A percentile compares a stretch with the other conserved stretches of the same genome.
Conservation (phyloP, 176 grass and related monocot species). For the Triticum monococcum region DNA sequence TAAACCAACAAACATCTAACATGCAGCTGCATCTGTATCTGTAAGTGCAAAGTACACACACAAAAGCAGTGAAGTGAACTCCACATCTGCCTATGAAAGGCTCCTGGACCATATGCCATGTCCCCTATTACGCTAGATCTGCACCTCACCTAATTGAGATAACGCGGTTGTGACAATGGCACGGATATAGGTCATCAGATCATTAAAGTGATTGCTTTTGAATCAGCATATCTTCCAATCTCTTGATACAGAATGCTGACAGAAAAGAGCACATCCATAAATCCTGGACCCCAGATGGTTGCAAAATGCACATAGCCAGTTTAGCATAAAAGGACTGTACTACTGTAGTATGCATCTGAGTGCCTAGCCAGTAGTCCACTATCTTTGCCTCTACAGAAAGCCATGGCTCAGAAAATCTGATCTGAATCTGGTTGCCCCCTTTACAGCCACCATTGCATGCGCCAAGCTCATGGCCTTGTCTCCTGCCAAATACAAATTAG, state of each 20-base stretch:
- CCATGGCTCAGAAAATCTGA: slow-evolving; percentile 18
- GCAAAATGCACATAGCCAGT: not conserved
- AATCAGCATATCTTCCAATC: not conserved
- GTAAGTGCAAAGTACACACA: slow-evolving; percentile 7
- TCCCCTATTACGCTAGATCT: not conserved
- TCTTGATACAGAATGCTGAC: not conserved
- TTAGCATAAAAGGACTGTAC: not conserved
- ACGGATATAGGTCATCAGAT: not conserved
- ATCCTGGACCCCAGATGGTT: not conserved
- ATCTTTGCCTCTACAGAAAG: not conserved
- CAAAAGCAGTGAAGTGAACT: slow-evolving; percentile 12
- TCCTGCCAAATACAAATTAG: slow-evolving; percentile 34
- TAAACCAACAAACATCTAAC: slow-evolving; percentile 1
- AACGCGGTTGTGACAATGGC: not conserved
- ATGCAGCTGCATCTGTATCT: slow-evolving; percentile 25
- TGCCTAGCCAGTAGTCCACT: not conserved
- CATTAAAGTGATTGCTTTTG: slow-evolving; percentile 1
- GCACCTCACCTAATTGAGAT: not conserved
- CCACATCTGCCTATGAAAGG: not conserved
- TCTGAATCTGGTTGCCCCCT: slow-evolving; percentile 34
- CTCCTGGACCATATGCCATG: not conserved
- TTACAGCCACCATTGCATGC: slow-evolving; percentile 2
- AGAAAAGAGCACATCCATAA: slow-evolving; percentile 1
- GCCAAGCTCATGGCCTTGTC: slow-evolving; percentile 36
- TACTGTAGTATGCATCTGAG: slow-evolving; percentile 11